Conservation (phyloP, 2,329 filamentous ascomycete genomes). For the Madurella fahalii region DNA sequence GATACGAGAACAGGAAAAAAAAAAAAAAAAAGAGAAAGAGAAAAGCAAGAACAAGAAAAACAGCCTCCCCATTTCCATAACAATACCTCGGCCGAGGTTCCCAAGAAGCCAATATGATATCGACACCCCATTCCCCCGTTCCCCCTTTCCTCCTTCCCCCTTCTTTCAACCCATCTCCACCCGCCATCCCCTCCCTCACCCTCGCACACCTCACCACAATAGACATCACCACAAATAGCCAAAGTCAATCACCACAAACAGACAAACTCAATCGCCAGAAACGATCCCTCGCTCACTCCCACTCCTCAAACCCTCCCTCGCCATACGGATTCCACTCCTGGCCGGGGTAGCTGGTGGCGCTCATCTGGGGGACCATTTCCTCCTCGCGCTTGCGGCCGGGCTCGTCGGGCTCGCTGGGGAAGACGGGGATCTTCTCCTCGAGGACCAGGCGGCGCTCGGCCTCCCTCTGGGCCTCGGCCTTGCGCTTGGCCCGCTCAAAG, state of each 20-base stretch:
- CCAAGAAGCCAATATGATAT: too few relatives aligned
- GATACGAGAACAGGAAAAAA: background rate
- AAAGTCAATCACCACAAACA: too few relatives aligned
- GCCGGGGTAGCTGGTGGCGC: constrained; percentile 64
- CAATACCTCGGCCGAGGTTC: background rate
- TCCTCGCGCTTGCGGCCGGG: constrained; percentile 37
- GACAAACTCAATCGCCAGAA: too few relatives aligned
- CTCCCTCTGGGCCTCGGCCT: constrained; percentile 23
- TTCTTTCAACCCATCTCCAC: background rate
- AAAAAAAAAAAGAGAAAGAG: constrained; percentile 8
- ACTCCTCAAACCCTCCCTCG: constrained; percentile 29
- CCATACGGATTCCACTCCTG: constrained; percentile 64
- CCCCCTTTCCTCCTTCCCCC: too few relatives aligned
- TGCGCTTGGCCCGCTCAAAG: constrained; percentile 43
- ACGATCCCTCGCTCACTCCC: constrained; percentile 17
- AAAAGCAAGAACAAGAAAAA: too few relatives aligned
- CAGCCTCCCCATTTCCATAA: background rate
- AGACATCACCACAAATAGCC: too few relatives aligned
- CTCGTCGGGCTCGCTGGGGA: constrained; percentile 30
- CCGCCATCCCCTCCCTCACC: too few relatives aligned
- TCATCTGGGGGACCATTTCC: constrained; percentile 55
- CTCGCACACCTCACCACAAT: too few relatives aligned
- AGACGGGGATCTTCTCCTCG: constrained; percentile 52
- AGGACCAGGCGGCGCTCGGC: constrained; percentile 14
- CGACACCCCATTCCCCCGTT: too few relatives aligned